phyloP scores from a whole-genome alignment of 2,329 filamentous ascomycete genomes.

The Atkinsonella hypoxylon region DNA sequence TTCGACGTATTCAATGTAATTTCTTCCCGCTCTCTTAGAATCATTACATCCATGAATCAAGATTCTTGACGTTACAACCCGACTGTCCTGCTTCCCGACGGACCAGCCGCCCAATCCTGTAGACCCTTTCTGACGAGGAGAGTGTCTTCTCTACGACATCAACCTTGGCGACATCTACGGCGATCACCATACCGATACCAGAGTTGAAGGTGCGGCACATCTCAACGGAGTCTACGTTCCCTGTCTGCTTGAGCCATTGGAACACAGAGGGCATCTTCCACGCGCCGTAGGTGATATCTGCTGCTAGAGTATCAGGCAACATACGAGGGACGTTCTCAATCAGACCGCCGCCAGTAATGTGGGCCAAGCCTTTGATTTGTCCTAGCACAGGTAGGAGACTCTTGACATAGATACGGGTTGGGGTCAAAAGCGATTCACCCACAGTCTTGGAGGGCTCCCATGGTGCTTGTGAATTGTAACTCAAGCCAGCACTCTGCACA shows the following conservation, averaged over 20 bases:
- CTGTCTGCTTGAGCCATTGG: constrained; percentile 66
- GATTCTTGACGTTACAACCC: constrained; percentile 22
- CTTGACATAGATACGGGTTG: constrained; percentile 89
- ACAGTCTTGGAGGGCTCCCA: constrained; percentile 56
- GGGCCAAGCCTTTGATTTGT: constrained; percentile 81
- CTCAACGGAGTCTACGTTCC: constrained; percentile 63
- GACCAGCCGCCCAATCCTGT: constrained; percentile 60
- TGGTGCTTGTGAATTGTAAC: constrained; percentile 61
- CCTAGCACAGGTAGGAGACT: constrained; percentile 56
- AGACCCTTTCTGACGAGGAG: constrained; percentile 60
- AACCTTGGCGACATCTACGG: constrained; percentile 55
- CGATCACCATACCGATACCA: constrained; percentile 86
- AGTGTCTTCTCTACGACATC: constrained; percentile 49
- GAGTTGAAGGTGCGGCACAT: constrained; percentile 93
- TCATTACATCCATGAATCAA: constrained; percentile 20
- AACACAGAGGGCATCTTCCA: constrained; percentile 76
- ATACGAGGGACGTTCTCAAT: constrained; percentile 91
- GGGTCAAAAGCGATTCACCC: constrained; percentile 71
- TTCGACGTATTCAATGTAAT: neutral
- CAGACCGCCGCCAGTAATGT: constrained; percentile 92
- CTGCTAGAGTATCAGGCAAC: constrained; percentile 67
- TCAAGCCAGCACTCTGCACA: constrained; percentile 58
- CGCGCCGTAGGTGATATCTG: constrained; percentile 62
- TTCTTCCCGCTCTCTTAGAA: neutral
- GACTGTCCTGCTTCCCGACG: constrained; percentile 31